These are phyloP conservation scores for Pezizomycotina sp. DNA, from an alignment of 2,329 filamentous ascomycete genomes.

Conservation along the genomic window DNA sequence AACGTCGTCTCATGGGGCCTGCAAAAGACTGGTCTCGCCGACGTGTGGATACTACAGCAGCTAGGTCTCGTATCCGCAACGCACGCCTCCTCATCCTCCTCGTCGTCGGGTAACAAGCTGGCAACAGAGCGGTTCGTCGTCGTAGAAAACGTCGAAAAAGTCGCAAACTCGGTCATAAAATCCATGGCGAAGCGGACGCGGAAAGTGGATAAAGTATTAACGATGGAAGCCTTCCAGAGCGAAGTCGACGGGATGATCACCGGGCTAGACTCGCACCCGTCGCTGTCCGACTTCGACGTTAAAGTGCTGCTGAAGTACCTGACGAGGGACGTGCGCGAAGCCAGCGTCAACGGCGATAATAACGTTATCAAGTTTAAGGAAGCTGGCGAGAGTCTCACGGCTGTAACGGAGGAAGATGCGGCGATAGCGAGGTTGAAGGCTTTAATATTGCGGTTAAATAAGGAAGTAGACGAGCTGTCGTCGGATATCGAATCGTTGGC, in stretches of 20 bases:
- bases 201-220: slow-evolving; percentile 51
- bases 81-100: too few relatives aligned
- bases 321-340: slow-evolving; percentile 45
- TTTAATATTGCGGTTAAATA: slow-evolving; percentile 50
- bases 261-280: slow-evolving; percentile 30
- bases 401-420: slow-evolving; percentile 60
- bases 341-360: slow-evolving; percentile 35
- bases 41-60: slow-evolving; percentile 32
- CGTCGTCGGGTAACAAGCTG: too few relatives aligned
- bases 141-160: slow-evolving; percentile 30
- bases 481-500: slow-evolving; percentile 36
- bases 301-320: slow-evolving; percentile 55
- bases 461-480: slow-evolving; percentile 49
- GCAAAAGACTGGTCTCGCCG: slow-evolving; percentile 19
- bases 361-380: slow-evolving; percentile 60
- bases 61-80: too few relatives aligned
- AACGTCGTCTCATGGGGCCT: slow-evolving; percentile 23
- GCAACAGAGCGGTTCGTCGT: too few relatives aligned
- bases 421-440: slow-evolving; percentile 66
- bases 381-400: slow-evolving; percentile 32
- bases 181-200: slow-evolving; percentile 32
- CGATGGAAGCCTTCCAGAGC: slow-evolving; percentile 46
- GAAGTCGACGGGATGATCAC: slow-evolving; percentile 40
- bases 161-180: slow-evolving; percentile 39
- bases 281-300: slow-evolving; percentile 47